Conservation (phyloP, 2,329 filamentous ascomycete species). For the Pyrenochaeta sp. region DNA sequence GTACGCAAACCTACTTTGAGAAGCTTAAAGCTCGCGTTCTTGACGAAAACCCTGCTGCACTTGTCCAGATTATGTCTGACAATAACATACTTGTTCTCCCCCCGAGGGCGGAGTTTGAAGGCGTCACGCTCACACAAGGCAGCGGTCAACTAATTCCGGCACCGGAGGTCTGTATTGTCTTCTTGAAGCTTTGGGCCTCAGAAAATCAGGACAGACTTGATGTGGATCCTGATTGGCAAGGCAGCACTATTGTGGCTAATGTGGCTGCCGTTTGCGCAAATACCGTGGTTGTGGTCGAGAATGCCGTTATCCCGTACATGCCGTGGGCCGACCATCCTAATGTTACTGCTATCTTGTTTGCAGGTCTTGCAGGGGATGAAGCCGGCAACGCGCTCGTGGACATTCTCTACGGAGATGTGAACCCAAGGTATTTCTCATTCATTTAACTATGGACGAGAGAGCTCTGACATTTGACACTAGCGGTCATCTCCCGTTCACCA, state of each 20-base stretch:
- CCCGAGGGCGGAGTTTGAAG: too few species aligned
- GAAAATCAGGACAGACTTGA: slow-evolving; percentile 49
- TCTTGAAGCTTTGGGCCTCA: slow-evolving; percentile 60
- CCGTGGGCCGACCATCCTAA: slow-evolving; percentile 75
- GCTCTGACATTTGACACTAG: too few species aligned
- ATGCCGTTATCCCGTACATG: slow-evolving; percentile 43
- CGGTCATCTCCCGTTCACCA: slow-evolving; percentile 72
- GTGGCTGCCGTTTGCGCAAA: slow-evolving; percentile 53
- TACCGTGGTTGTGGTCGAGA: slow-evolving; percentile 55
- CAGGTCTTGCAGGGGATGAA: slow-evolving; percentile 80
- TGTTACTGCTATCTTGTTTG: slow-evolving; percentile 82
- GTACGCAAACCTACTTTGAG: too few species aligned
- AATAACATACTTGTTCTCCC: too few species aligned
- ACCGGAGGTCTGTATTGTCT: slow-evolving; percentile 57
- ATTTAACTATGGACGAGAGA: too few species aligned
- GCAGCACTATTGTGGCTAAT: slow-evolving; percentile 8
- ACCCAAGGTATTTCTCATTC: slow-evolving; percentile 77
- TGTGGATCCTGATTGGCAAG: slow-evolving; percentile 48
- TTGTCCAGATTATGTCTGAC: too few species aligned
- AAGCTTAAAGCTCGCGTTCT: too few species aligned
- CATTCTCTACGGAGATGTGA: slow-evolving; percentile 78
- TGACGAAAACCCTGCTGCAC: too few species aligned
- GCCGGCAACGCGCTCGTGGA: slow-evolving; percentile 78
- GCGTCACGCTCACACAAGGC: too few species aligned
- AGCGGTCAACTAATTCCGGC: slow-evolving; percentile 51